Evolutionary conservation across 2,329 filamentous ascomycete genomes (phyloP).

Genomic region (Trichoderma hamatum): DNA sequence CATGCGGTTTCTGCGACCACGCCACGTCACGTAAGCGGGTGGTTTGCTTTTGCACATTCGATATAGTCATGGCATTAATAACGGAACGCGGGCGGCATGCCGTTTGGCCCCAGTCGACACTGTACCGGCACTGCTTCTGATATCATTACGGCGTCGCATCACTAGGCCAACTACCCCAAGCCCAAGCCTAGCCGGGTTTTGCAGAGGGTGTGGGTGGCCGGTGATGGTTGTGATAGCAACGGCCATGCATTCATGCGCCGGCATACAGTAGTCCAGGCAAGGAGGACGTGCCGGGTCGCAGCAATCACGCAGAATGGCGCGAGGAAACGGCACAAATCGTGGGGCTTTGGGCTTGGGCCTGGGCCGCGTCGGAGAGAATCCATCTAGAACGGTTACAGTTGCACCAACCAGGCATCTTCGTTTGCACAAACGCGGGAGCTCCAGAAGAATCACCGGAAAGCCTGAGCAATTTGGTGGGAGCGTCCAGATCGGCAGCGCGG

Average conservation of each 20-base stretch:
- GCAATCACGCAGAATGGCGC: background rate
- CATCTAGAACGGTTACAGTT: conserved; percentile 8
- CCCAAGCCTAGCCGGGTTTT: conserved; percentile 6
- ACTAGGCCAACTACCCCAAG: conserved; percentile 21
- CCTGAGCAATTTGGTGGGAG: background rate
- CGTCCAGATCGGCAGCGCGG: conserved; percentile 6
- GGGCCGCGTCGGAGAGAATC: conserved; percentile 4
- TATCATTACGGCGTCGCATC: conserved; percentile 9
- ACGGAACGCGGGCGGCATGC: conserved; percentile 3
- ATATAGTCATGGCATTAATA: conserved; percentile 18
- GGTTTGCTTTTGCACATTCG: background rate
- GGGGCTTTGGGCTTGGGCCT: background rate
- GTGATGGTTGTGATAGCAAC: conserved; percentile 13
- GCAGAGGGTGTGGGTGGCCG: conserved; percentile 1
- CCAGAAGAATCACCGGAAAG: background rate
- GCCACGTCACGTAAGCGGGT: conserved; percentile 22
- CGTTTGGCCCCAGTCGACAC: conserved; percentile 4
- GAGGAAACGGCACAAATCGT: background rate
- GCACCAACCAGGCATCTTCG: background rate
- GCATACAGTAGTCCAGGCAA: background rate
- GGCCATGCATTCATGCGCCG: background rate
- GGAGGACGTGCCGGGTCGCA: background rate
- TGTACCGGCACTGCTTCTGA: conserved; percentile 7
- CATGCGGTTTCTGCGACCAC: conserved; percentile 21
- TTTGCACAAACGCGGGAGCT: background rate